Evolutionary conservation across 2,329 filamentous ascomycete genomes (phyloP).

Genomic region (Curvularia hawaiiensis): DNA sequence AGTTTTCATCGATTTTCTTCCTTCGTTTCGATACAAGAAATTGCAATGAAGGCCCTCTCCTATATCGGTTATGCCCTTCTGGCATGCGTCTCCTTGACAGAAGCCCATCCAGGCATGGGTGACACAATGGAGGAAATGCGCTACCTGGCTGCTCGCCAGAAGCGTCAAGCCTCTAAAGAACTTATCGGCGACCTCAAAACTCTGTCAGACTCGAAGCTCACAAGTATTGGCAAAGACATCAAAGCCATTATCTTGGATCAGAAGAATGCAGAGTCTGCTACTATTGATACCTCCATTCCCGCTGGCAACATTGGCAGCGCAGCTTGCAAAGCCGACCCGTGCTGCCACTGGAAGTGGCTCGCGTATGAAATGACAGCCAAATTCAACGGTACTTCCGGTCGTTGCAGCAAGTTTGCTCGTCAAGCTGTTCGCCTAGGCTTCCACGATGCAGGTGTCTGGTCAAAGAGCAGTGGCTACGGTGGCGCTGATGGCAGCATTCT

Average conservation of each 20-base stretch:
- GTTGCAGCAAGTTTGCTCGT: constrained; percentile 41
- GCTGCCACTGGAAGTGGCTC: constrained; percentile 46
- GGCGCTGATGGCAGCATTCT: constrained; percentile 43
- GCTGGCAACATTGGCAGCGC: constrained; percentile 37
- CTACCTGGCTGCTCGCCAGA: constrained; percentile 21
- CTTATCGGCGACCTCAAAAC: constrained; percentile 45
- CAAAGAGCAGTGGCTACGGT: constrained; percentile 32
- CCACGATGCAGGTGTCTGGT: constrained; percentile 44
- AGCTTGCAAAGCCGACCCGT: constrained; percentile 42
- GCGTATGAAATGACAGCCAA: constrained; percentile 42
- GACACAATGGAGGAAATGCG: constrained; percentile 29
- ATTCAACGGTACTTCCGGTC: constrained; percentile 43
- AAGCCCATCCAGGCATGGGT: constrained; percentile 41
- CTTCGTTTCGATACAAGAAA: not conserved
- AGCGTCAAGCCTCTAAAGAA: constrained; percentile 36
- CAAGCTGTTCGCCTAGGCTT: constrained; percentile 42
- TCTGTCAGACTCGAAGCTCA: constrained; percentile 36
- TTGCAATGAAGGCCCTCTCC: constrained; percentile 15
- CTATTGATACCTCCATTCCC: constrained; percentile 32
- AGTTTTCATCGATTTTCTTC: not conserved
- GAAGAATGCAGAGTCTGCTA: constrained; percentile 28
- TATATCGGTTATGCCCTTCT: constrained; percentile 29
- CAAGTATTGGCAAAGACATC: constrained; percentile 42
- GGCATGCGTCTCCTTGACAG: constrained; percentile 13
- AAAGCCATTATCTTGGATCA: constrained; percentile 40